A percentile compares a stretch with the other conserved stretches of the same genome.
These are phyloP conservation scores for Boletus edulis DNA, from an alignment of 768 basidiomycete species.

Conservation along the genomic window DNA sequence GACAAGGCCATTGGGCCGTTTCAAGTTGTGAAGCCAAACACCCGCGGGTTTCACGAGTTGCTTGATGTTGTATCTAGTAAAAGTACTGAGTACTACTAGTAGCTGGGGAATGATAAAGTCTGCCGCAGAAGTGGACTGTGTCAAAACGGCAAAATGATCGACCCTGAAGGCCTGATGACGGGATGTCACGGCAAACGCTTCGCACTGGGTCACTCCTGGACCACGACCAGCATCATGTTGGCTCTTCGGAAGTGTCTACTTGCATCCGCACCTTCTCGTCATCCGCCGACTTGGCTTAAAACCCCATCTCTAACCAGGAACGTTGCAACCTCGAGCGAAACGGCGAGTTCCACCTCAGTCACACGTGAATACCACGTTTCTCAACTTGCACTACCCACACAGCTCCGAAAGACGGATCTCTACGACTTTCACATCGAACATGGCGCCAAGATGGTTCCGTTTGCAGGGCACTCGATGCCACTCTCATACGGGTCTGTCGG, in stretches of 20 bases:
- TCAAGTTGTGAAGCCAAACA: not conserved
- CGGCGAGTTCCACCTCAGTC: conserved; percentile 8
- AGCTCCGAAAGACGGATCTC: conserved; percentile 67
- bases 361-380: not conserved
- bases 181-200: not conserved
- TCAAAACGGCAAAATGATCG: not conserved
- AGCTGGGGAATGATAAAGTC: too few species aligned
- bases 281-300: not conserved
- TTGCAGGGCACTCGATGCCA: conserved; percentile 96
- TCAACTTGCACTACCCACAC: not conserved
- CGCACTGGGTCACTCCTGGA: not conserved
- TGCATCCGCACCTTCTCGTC: not conserved
- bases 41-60: not conserved
- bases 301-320: conserved; percentile 4
- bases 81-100: too few species aligned
- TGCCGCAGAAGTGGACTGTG: not conserved
- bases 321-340: conserved; percentile 20
- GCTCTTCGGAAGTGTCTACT: not conserved
- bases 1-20: not conserved
- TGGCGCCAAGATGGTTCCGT: conserved; percentile 93
- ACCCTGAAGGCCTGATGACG: conserved; percentile 11
- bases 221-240: conserved; percentile 13
- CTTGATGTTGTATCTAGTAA: not conserved
- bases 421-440: conserved; percentile 86
- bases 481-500: conserved; percentile 80